These are phyloP conservation scores for Lactarius indigo DNA, from an alignment of 768 basidiomycete genomes.

Conservation along the genomic window DNA sequence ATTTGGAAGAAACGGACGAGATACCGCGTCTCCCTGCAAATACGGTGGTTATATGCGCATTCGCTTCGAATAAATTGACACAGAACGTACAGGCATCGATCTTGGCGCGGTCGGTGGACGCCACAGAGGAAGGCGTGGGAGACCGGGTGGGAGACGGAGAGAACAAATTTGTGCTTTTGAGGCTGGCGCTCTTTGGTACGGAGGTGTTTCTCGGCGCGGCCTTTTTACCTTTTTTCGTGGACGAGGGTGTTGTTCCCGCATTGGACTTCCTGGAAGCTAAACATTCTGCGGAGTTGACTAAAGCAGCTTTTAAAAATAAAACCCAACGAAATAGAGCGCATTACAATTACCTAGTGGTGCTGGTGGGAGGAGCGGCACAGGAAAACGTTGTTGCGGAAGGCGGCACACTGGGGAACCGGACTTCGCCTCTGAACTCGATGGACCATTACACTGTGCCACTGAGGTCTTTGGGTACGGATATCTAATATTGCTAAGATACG, in stretches of 20 bases:
- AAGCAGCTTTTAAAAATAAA: background rate
- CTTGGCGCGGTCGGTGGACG: background rate
- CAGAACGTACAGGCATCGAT: background rate
- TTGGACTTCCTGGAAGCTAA: constrained; percentile 8
- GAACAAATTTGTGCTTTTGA: background rate
- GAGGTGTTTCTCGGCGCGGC: background rate
- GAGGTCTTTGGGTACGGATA: constrained; percentile 40
- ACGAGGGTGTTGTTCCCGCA: background rate
- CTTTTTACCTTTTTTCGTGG: background rate
- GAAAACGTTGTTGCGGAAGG: constrained; percentile 34
- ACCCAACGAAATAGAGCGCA: background rate
- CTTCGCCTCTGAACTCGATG: constrained; percentile 33
- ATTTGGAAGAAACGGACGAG: background rate
- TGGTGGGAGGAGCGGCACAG: constrained; percentile 30
- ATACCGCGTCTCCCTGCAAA: constrained; percentile 4
- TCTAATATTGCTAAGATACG: constrained; percentile 30
- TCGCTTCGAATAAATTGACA: too few relatives aligned
- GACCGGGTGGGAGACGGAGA: background rate
- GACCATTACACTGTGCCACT: constrained; percentile 39
- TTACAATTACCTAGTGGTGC: constrained; percentile 33
- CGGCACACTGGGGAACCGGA: constrained; percentile 41
- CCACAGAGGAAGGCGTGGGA: background rate
- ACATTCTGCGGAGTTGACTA: constrained; percentile 15
- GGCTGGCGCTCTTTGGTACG: background rate
- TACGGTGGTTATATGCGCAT: background rate